Evolutionary conservation across 2,329 filamentous ascomycete genomes (phyloP), one percentile per base, ranked within the genome.

Genomic region (Ceratocystis smalleyi): DNA sequence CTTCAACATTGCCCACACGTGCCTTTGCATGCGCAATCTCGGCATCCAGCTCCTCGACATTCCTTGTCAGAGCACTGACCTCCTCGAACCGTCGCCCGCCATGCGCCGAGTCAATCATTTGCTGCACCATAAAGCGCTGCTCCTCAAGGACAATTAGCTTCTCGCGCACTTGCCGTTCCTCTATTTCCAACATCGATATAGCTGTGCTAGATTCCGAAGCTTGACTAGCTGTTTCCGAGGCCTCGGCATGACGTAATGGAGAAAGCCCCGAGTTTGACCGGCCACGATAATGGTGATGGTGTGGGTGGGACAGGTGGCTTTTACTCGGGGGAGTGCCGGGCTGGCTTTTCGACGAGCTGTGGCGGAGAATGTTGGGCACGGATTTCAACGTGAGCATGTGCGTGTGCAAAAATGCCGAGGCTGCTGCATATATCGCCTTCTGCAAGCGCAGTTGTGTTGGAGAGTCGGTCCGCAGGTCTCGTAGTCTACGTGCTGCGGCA

Each of bases 361-460:
- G 75, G 62, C 76, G 77, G 17, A 91, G 77, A 68, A 90, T 77
- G 51, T 83, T 82, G 0, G 87, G 87, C 0, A 91, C 77, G 32
- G 83, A 83, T 72, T 89, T 95, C 15, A 96, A 77, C 0, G 91
- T 90, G 7, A 96, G 80, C 89, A 96, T 95, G 70, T 96, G 89
- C 3, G 90, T 81, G 71, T 95, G 91, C 3, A 96, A 76, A 70
- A 96, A 96, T 60, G 82, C 81, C 62, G 86, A 90, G 0, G 91
- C 89, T 69, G 91, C 87, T 45, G 87, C 82, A 70, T 95, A 91
- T 12, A 96, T 85, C 2, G 89, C 85, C 70, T 85, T 87, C 70
- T 96, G 91, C 3, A 96, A 77, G 57, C 82, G 81, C 65, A 83
- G 76, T 71, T 96, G 91, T 0, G 88, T 84, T 0, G 83, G 79